Evolutionary conservation across 1,284 basidiomycete genomes (phyloP).

Genomic region (Rhodofomes roseus): DNA sequence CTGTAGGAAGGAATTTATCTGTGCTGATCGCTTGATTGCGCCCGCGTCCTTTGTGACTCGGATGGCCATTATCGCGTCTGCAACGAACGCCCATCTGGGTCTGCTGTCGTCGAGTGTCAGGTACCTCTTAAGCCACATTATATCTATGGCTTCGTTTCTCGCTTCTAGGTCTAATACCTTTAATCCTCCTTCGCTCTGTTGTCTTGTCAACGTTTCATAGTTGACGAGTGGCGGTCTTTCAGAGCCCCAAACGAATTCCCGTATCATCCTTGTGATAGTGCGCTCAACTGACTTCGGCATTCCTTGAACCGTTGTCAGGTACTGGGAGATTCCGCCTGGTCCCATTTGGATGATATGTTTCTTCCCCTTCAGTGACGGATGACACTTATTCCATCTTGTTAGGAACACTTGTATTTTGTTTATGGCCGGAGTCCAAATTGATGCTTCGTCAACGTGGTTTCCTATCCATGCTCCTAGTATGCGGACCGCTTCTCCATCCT

Average conservation of each 20-base stretch:
- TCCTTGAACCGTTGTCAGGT: slow-evolving; percentile 23
- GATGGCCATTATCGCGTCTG: no score
- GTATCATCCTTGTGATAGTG: background rate
- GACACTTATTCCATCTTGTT: slow-evolving; percentile 14
- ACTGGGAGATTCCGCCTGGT: slow-evolving; percentile 21
- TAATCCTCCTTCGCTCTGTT: background rate
- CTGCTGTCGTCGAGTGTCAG: background rate
- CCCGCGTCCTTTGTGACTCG: no score
- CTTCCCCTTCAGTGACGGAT: slow-evolving; percentile 16
- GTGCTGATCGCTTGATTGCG: no score
- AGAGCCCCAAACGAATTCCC: background rate
- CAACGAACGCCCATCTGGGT: background rate
- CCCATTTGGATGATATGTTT: slow-evolving; percentile 19
- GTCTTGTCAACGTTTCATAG: background rate
- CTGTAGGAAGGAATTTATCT: no score
- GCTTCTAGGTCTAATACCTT: background rate
- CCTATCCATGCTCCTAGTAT: background rate
- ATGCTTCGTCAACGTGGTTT: background rate
- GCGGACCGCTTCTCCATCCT: background rate
- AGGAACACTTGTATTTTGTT: slow-evolving; percentile 2
- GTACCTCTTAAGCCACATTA: background rate
- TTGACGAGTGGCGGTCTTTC: background rate
- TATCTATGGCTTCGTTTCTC: background rate
- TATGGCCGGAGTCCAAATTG: background rate
- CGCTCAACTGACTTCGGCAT: slow-evolving; percentile 18